Evolutionary conservation across 176 grass and related monocot species (phyloP), one percentile per base, ranked within the genome.

Genomic region (Paspalum vaginatum): DNA sequence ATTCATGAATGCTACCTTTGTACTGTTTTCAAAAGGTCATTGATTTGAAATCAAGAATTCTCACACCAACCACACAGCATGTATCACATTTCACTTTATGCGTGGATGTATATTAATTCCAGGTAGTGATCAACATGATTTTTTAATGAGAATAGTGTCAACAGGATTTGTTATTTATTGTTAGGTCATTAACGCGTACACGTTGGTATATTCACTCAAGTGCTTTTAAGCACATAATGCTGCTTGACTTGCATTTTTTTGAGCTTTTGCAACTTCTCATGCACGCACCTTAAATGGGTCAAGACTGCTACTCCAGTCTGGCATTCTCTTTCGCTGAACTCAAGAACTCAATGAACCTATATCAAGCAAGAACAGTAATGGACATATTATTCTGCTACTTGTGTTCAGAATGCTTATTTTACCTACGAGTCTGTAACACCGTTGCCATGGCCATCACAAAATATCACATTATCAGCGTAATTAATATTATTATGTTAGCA

Each of bases 31-130:
- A 70, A 81, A 81, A 85, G 57, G 65, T 59, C 49, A 66, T 72
- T 81, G 78, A 89, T 85, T 70, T 69, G 57, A 25, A 26, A 65
- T 75, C 53, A 22, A 60, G 12, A 32, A 32, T 3, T 65, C 21
- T 54, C 39, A n/a, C 45, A 88, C 76, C 81, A 84, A 84, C 68
- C 77, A 65, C 42, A 43, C 63, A 65, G 13, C 64, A 81, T 81
- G 87, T 72, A 77, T 77, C 77, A 89, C 87, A 85, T 77, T 89
- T 80, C 81, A 68, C 61, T 75, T 40, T 3, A 80, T 79, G 48
- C 45, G 21, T 70, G 17, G 4, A 78, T 47, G 71, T 64, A 70
- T 61, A 39, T 66, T 65, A 50, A 41, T 59, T 84, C 11, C 7
- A 67, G 60, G 32, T 79, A 60, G 40, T 46, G 54, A 63, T 15